phyloP scores from a whole-genome alignment of 305 asterid species.

The Plantago coronopus region DNA sequence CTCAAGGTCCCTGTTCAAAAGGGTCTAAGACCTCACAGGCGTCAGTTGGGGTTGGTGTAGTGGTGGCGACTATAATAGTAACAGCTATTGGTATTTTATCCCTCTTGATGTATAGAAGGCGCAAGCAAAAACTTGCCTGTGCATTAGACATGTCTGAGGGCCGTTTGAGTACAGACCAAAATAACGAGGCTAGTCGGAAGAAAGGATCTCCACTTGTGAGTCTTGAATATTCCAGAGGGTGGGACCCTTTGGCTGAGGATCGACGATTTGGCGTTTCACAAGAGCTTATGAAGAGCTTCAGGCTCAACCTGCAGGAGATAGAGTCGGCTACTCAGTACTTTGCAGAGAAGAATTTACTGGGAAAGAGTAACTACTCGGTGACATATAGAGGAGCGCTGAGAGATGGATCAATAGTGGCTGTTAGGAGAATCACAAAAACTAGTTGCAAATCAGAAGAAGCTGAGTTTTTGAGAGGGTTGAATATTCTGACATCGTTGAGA shows the following conservation, averaged over 20 bases:
- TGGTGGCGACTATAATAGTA: conserved; percentile 37
- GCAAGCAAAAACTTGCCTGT: conserved; percentile 48
- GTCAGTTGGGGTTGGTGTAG: conserved; percentile 56
- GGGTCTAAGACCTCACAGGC: conserved; percentile 51
- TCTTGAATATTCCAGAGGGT: conserved; percentile 80
- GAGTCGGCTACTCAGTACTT: conserved; percentile 86
- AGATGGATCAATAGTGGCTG: conserved; percentile 71
- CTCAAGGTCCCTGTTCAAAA: conserved; percentile 46
- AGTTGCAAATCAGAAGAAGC: conserved; percentile 86
- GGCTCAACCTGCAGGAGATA: conserved; percentile 71
- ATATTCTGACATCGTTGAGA: conserved; percentile 52
- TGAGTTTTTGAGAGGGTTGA: conserved; percentile 78
- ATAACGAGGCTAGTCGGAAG: conserved; percentile 43
- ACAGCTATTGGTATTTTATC: conserved; percentile 40
- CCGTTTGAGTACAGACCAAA: conserved; percentile 39
- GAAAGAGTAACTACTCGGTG: conserved; percentile 62
- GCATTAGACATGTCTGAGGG: conserved; percentile 34
- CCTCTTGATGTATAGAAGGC: conserved; percentile 44
- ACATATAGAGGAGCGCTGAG: conserved; percentile 61
- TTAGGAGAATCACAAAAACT: conserved; percentile 68
- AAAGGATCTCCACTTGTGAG: conserved; percentile 85
- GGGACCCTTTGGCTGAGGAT: conserved; percentile 89
- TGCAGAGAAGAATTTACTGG: conserved; percentile 63
- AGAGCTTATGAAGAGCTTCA: conserved; percentile 57
- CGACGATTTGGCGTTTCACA: conserved; percentile 56